These are phyloP conservation scores for Pseudozyma sp. DNA, from an alignment of 1,284 basidiomycete genomes.

Conservation along the genomic window DNA sequence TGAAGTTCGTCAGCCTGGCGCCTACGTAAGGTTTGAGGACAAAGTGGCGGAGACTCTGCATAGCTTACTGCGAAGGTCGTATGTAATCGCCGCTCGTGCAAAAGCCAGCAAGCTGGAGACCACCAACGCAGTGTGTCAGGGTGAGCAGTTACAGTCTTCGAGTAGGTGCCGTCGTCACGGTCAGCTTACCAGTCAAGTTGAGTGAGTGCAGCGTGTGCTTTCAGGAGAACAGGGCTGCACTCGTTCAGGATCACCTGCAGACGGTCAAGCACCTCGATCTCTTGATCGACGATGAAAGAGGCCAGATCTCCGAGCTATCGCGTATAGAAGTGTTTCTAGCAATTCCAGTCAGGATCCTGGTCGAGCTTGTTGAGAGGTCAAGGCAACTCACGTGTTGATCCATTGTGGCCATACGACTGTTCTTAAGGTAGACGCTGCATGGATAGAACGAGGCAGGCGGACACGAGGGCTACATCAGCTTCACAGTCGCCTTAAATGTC, in stretches of 20 bases:
- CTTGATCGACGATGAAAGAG: conserved; percentile 44
- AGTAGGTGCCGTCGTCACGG: neutral
- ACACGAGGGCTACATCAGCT: too few species aligned
- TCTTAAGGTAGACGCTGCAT: conserved; percentile 45
- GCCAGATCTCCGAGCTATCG: conserved; percentile 44
- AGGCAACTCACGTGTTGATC: conserved; percentile 24
- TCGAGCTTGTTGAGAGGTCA: neutral
- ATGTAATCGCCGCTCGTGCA: conserved; percentile 32
- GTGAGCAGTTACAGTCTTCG: neutral
- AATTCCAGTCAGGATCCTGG: too few species aligned
- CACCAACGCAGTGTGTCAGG: neutral
- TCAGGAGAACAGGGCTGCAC: conserved; percentile 21
- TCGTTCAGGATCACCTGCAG: conserved; percentile 19
- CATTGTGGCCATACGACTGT: conserved; percentile 28
- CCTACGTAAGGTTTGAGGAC: neutral
- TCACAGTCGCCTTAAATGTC: too few species aligned
- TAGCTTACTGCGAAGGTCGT: conserved; percentile 34
- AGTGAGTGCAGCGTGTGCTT: conserved; percentile 18
- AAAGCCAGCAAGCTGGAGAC: conserved; percentile 33
- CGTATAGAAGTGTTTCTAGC: neutral
- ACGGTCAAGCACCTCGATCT: conserved; percentile 43
- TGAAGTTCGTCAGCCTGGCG: neutral
- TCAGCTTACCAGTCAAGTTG: conserved; percentile 45
- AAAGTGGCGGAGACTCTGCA: neutral
- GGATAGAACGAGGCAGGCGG: neutral